Evolutionary conservation across 495 filamentous ascomycete species (phyloP), one percentile per base, ranked within the genome.

Genomic region (Penicillium longicatenatum): DNA sequence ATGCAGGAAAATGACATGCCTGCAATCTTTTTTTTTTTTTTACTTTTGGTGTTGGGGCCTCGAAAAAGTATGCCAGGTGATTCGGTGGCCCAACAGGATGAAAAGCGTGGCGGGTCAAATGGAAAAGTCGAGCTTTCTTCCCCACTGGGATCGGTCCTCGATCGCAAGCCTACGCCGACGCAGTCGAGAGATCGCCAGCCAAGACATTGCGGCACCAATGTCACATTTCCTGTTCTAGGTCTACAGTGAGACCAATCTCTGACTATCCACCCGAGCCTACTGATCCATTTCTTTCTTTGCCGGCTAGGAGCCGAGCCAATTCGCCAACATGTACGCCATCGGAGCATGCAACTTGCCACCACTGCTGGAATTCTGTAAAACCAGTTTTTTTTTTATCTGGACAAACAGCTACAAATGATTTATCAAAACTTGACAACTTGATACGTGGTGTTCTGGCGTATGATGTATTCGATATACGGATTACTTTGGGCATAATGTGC

Each of bases 41-140:
- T n/a, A n/a, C 10, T 7, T 47, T 17, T 47, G 21, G 16, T 26
- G 45, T 22, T 26, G 45, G 45, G 24, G 24, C 22, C 45, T 39
- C 37, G 37, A 48, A 12, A n/a, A 29, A 30, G 45, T 31, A 46
- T 22, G 44, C 21, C 14, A 26, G 16, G 14, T 46, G 29, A 30
- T 31, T 29, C 6, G 11, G 47, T 42, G 30, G 31, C 10, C 44
- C 37, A 51, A n/a, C 12, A n/a, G 6, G 12, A 37, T 43, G 14
- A 50, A 26, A 39, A 39, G 3, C 7, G 10, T 12, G 22, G 42
- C 42, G 52, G 52, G 45, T 48, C 56, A 33, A 21, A 46, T 29
- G 47, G 42, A 55, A 52, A 63, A 21, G 48, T 63, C 52, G 43
- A 63, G 56, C 56, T 39, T 52, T 30, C 22, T 33, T 58, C 44